Conservation (phyloP, 192 early-diverging fungal species). For the Mortierella claussenii region DNA sequence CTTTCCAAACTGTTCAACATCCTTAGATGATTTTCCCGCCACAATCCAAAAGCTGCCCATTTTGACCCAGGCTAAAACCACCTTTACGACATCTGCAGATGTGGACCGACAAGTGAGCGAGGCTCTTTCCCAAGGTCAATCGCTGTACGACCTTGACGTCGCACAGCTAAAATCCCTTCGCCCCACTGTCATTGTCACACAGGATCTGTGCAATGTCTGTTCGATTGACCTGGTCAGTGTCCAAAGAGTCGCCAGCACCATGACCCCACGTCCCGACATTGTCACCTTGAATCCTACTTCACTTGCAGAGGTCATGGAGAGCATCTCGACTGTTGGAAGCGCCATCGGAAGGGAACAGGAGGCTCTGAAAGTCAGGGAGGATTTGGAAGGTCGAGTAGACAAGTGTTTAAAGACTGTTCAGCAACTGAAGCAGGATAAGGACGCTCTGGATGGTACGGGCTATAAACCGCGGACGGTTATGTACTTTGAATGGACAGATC, state of each 20-base stretch:
- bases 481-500: conserved; percentile 64
- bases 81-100: conserved; percentile 61
- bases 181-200: conserved; percentile 63
- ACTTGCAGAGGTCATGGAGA: conserved; percentile 57
- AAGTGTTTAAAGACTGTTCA: conserved; percentile 28
- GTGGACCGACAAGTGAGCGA: conserved; percentile 61
- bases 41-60: conserved; percentile 56
- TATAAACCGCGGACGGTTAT: conserved; percentile 47
- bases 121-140: conserved; percentile 54
- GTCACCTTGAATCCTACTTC: conserved; percentile 55
- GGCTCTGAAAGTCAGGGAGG: conserved; percentile 29
- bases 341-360: conserved; percentile 42
- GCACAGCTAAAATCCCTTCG: conserved; percentile 47
- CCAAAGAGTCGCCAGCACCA: conserved; percentile 55
- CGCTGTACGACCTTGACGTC: conserved; percentile 59
- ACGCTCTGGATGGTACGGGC: not conserved
- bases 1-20: no score
- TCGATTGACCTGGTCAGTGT: conserved; percentile 64
- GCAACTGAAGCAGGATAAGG: not conserved
- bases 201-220: conserved; percentile 66
- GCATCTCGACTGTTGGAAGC: conserved; percentile 54
- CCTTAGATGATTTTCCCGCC: conserved; percentile 57
- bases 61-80: conserved; percentile 56
- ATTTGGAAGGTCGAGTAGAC: conserved; percentile 49
- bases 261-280: conserved; percentile 55